Evolutionary conservation across 2,329 filamentous ascomycete species (phyloP), one percentile per base, ranked within the genome.

Genomic region (Bipolaris zeicola): DNA sequence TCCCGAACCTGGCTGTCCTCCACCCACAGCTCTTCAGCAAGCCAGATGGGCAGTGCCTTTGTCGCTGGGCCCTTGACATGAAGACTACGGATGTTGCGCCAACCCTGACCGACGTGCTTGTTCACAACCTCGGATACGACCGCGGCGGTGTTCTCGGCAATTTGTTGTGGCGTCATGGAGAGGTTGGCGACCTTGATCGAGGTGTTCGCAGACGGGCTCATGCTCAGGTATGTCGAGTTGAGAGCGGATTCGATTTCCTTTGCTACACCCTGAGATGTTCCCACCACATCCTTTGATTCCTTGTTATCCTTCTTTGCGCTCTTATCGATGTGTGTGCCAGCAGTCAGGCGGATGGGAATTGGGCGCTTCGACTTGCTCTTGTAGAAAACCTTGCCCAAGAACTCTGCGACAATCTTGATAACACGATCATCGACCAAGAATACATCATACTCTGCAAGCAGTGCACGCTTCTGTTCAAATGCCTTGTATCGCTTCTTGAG

Each of bases 381-480:
- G 85, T 95, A 98, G 77, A 99, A 98, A 1, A 89, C 89, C 81
- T 96, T 98, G 67, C 94, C 95, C 11, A 99, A 86, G 2, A 88
- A 81, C 63, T 86, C 85, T 54, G 93, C 91, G 57, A 98, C 83
- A 58, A 84, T 81, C 56, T 84, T 85, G 60, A 87, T 80, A 52
- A 99, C 90, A 46, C 95, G 85, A 72, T 96, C 91, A 75, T 99
- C 95, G 50, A 90, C 94, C 55, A 99, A 83, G 80, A 99, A 98
- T 54, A 98, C 81, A 74, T 98, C 95, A 77, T 97, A 92, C 76
- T 96, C 91, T 42, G 87, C 81, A 61, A 89, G 85, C 34, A 99
- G 85, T 76, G 95, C 91, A 63, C 95, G 85, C 63, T 74, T 73
- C 44, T 87, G 87, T 80, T 99, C 95, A 78, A 91, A 99, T 59